These are phyloP conservation scores for Cucumis hystrix DNA, from an alignment of 306 rosid species.

Conservation along the genomic window DNA sequence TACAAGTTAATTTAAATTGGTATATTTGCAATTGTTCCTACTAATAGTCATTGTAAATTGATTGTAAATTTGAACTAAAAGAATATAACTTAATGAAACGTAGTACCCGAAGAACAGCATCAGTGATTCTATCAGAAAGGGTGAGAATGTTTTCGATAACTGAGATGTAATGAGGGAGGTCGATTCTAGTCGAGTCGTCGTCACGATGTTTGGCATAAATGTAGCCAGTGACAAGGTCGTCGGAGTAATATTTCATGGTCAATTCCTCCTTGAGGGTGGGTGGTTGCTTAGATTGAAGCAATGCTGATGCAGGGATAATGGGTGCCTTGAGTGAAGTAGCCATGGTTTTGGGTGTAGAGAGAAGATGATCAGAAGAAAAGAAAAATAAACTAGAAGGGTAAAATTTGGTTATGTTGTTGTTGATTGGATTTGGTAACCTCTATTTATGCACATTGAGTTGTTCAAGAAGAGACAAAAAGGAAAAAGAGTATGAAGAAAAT, in stretches of 20 bases:
- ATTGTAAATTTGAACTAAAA: too few relatives aligned
- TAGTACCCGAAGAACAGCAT: background rate
- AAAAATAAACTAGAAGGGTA: background rate
- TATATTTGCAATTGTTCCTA: too few relatives aligned
- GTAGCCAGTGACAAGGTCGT: background rate
- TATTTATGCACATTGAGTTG: background rate
- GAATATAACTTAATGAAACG: too few relatives aligned
- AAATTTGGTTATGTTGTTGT: background rate
- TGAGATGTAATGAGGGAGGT: background rate
- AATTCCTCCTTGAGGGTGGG: background rate
- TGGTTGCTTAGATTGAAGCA: background rate
- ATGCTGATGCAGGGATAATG: background rate
- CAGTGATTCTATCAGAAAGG: background rate
- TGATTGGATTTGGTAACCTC: background rate
- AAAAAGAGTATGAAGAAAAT: background rate
- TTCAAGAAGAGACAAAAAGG: background rate
- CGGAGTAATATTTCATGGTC: background rate
- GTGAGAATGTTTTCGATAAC: background rate
- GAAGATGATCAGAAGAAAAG: background rate
- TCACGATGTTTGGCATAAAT: conserved; percentile 3
- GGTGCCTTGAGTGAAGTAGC: background rate
- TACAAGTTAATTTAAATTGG: too few relatives aligned
- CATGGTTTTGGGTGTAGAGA: background rate
- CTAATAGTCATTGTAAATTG: too few relatives aligned
- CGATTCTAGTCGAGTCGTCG: background rate